Percentiles rank a stretch among this genome's conserved stretches.
Evolutionary conservation across 352 stramenopile species (phyloP).

Genomic region (Detonula confervacea): DNA sequence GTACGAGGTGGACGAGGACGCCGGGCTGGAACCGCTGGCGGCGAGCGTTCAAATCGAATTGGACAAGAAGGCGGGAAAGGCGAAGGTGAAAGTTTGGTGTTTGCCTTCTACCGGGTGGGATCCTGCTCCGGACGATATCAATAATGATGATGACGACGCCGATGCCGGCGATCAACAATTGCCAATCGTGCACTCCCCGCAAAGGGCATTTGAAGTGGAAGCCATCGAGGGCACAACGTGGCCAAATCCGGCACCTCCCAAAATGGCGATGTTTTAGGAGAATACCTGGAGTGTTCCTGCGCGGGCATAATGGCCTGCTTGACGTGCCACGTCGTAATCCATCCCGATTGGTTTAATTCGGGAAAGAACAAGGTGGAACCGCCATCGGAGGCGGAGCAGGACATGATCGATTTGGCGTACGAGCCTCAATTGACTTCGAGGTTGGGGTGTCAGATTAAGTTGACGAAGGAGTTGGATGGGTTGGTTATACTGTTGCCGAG

Average conservation of each 20-base stretch:
- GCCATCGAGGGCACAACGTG: slow-evolving; percentile 49
- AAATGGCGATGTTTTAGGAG: slow-evolving; percentile 49
- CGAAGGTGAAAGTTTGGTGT: slow-evolving; percentile 44
- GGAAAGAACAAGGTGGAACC: slow-evolving; percentile 37
- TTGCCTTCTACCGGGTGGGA: slow-evolving; percentile 45
- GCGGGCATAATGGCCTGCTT: slow-evolving; percentile 78
- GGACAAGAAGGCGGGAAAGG: slow-evolving; percentile 17
- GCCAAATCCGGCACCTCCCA: slow-evolving; percentile 48
- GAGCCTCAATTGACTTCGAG: slow-evolving; percentile 66
- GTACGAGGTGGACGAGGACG: slow-evolving; percentile 75
- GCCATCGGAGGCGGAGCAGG: slow-evolving; percentile 65
- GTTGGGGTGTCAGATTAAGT: slow-evolving; percentile 72
- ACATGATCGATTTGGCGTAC: slow-evolving; percentile 82
- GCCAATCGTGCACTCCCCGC: slow-evolving; percentile 49
- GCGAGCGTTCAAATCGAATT: slow-evolving; percentile 53
- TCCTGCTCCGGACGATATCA: slow-evolving; percentile 9
- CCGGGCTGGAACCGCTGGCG: slow-evolving; percentile 58
- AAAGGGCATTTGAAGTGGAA: slow-evolving; percentile 56
- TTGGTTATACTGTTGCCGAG: slow-evolving; percentile 52
- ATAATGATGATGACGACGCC: slow-evolving; percentile 1
- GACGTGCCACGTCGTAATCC: slow-evolving; percentile 80
- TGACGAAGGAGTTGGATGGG: slow-evolving; percentile 59
- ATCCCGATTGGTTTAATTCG: slow-evolving; percentile 59
- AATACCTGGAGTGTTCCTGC: slow-evolving; percentile 81
- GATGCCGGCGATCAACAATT: slow-evolving; percentile 29